Conservation (phyloP, 495 filamentous ascomycete species). For the Penicillium diatomitis region DNA sequence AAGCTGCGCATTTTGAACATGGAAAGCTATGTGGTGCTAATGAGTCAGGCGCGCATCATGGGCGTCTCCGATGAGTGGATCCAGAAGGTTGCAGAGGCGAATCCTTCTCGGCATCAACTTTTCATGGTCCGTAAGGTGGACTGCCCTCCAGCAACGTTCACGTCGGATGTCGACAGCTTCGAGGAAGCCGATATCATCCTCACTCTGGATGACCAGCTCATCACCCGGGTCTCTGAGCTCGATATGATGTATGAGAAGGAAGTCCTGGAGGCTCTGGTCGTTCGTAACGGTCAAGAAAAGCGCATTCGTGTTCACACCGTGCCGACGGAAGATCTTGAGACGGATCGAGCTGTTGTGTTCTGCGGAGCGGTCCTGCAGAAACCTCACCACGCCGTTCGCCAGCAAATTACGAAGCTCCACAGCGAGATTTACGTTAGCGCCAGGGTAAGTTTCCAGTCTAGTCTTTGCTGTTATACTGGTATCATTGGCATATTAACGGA, state of each 20-base stretch:
- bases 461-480: too few relatives aligned
- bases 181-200: slow-evolving; percentile 91
- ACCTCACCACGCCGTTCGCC: slow-evolving; percentile 90
- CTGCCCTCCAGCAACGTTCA: slow-evolving; percentile 46
- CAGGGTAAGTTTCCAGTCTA: slow-evolving; percentile 37
- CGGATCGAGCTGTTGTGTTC: slow-evolving; percentile 82
- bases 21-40: slow-evolving; percentile 90
- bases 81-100: slow-evolving; percentile 71
- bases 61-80: slow-evolving; percentile 96
- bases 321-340: slow-evolving; percentile 83
- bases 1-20: slow-evolving; percentile 83
- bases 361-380: slow-evolving; percentile 90
- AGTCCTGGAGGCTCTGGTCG: slow-evolving; percentile 70
- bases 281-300: slow-evolving; percentile 79
- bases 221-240: slow-evolving; percentile 85
- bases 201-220: slow-evolving; percentile 80
- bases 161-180: slow-evolving; percentile 38
- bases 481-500: too few relatives aligned
- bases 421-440: slow-evolving; percentile 95
- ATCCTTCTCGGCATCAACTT: slow-evolving; percentile 85
- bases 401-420: slow-evolving; percentile 95
- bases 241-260: slow-evolving; percentile 95
- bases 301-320: slow-evolving; percentile 74
- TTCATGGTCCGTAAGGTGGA: slow-evolving; percentile 98
- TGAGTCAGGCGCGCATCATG: slow-evolving; percentile 98